Percentiles rank a stretch among this genome's conserved stretches.
These are phyloP conservation scores for Orbilia blumenaviensis DNA, from an alignment of 2,329 filamentous ascomycete species.

Conservation along the genomic window DNA sequence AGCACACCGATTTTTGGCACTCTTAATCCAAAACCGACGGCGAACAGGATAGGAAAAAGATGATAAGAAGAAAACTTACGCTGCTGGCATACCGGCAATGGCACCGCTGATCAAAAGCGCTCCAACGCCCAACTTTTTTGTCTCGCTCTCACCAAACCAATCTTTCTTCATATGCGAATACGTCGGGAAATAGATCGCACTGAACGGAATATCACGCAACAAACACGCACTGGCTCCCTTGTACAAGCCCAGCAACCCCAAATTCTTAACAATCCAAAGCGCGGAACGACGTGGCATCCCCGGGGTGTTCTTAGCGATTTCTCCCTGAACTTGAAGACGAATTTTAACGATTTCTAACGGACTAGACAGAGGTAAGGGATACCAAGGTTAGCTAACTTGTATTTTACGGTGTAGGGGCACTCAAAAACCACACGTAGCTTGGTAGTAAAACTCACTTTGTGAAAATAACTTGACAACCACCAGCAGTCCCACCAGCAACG, in stretches of 20 bases:
- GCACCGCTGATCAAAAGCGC: conserved; percentile 94
- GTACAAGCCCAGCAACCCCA: conserved; percentile 93
- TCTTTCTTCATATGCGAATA: conserved; percentile 95
- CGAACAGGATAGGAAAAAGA: neutral
- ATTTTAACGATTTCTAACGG: conserved; percentile 99
- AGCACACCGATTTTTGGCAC: neutral
- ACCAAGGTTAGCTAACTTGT: neutral
- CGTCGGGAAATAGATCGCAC: conserved; percentile 97
- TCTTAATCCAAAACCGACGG: neutral
- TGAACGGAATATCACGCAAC: conserved; percentile 95
- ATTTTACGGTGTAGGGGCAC: neutral
- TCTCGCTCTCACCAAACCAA: conserved; percentile 82
- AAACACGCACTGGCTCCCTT: conserved; percentile 95
- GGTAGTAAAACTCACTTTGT: conserved; percentile 67
- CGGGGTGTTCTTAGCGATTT: conserved; percentile 86
- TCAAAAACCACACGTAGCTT: neutral
- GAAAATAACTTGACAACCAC: conserved; percentile 85
- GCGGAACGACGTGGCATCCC: conserved; percentile 83
- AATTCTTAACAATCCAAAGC: conserved; percentile 96
- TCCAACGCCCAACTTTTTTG: conserved; percentile 86
- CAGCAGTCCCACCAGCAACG: conserved; percentile 85
- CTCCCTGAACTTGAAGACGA: conserved; percentile 94
- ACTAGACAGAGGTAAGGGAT: conserved; percentile 71
- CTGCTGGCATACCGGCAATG: conserved; percentile 89
- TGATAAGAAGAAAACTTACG: too few relatives aligned